phyloP scores from a whole-genome alignment of 495 filamentous ascomycete species.

The Trichoderma gamsii region DNA sequence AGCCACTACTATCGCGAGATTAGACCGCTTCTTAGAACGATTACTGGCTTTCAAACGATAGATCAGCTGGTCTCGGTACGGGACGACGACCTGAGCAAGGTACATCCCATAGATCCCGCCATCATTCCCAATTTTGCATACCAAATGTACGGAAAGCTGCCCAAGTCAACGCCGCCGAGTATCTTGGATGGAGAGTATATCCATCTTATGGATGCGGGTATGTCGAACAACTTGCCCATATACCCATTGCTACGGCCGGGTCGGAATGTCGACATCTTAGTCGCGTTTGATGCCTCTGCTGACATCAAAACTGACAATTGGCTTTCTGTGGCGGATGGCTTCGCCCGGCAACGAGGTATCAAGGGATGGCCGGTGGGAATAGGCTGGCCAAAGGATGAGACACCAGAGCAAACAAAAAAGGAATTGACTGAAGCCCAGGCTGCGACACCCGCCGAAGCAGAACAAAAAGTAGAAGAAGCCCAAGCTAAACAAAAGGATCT shows the following conservation, averaged over 20 bases:
- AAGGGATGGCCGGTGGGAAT: constrained; percentile 89
- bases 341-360: constrained; percentile 78
- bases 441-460: constrained; percentile 50
- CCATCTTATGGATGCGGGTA: constrained; percentile 93
- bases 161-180: constrained; percentile 64
- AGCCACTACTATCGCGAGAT: constrained; percentile 95
- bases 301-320: constrained; percentile 56
- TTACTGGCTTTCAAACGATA: constrained; percentile 69
- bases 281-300: constrained; percentile 43
- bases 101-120: constrained; percentile 89
- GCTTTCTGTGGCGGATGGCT: constrained; percentile 88
- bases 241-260: constrained; percentile 88
- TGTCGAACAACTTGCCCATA: constrained; percentile 95
- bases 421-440: constrained; percentile 66
- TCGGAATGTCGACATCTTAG: constrained; percentile 81
- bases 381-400: constrained; percentile 72
- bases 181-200: constrained; percentile 64
- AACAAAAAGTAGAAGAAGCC: constrained; percentile 57
- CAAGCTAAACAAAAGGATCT: constrained; percentile 43
- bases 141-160: constrained; percentile 70
- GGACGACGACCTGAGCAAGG: constrained; percentile 73
- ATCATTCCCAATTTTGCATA: constrained; percentile 79
- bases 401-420: constrained; percentile 48
- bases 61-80: constrained; percentile 80
- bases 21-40: constrained; percentile 64